phyloP scores from a whole-genome alignment of 306 rosid genomes.

The Acmispon strigosus region DNA sequence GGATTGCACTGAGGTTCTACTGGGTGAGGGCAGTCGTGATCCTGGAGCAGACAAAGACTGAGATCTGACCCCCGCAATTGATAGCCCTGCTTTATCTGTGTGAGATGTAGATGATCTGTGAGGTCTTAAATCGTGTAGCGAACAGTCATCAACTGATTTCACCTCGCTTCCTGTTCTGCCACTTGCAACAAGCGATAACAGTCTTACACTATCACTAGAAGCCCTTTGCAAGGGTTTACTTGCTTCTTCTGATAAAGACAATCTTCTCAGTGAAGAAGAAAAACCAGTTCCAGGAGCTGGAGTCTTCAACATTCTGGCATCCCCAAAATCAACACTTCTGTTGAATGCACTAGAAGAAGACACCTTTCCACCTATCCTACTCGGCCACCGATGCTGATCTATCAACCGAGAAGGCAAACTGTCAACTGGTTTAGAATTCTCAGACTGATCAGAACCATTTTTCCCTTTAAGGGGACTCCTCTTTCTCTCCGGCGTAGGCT shows the following conservation, averaged over 20 bases:
- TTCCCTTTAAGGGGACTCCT: slow-evolving; percentile 71
- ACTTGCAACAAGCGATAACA: slow-evolving; percentile 29
- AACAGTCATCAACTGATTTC: slow-evolving; percentile 34
- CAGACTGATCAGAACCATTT: slow-evolving; percentile 54
- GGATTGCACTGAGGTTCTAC: slow-evolving; percentile 26
- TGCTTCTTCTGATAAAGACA: slow-evolving; percentile 26
- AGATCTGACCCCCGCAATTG: slow-evolving; percentile 34
- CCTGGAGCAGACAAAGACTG: slow-evolving; percentile 36
- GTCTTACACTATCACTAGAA: slow-evolving; percentile 31
- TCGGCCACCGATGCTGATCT: slow-evolving; percentile 83
- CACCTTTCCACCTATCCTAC: slow-evolving; percentile 55
- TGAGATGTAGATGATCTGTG: slow-evolving; percentile 35
- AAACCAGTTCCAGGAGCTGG: slow-evolving; percentile 37
- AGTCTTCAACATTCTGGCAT: slow-evolving; percentile 27
- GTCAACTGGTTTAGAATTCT: slow-evolving; percentile 76
- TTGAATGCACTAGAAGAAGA: slow-evolving; percentile 43
- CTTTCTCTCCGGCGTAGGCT: slow-evolving; percentile 74
- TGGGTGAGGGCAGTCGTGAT: slow-evolving; percentile 53
- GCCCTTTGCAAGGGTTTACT: slow-evolving; percentile 46
- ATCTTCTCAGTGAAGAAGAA: slow-evolving; percentile 46
- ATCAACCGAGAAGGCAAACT: slow-evolving; percentile 46
- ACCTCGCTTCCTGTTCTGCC: slow-evolving; percentile 31
- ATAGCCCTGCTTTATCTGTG: slow-evolving; percentile 28
- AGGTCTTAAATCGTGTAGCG: slow-evolving; percentile 36
- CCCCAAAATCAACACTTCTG: slow-evolving; percentile 46